Base-by-base conservation (phyloP, 2,329 filamentous ascomycete species). In the Beauveria bassiana region DNA sequence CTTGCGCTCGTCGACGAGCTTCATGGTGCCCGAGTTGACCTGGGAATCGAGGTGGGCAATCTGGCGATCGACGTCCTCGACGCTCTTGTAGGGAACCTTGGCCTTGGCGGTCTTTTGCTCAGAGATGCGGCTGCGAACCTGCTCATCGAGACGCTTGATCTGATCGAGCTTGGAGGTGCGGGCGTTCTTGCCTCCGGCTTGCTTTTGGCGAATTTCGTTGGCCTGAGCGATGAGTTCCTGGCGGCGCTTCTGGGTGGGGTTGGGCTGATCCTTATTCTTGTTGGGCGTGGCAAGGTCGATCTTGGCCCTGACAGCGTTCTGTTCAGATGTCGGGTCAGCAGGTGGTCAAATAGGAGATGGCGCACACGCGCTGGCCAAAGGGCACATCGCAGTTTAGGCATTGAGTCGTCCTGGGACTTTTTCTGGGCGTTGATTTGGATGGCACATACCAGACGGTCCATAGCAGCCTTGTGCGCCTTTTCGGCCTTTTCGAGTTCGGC, bases 1-100 rank as follows among this genome's bases (percentile, higher is more conserved):
- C 84, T 97, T 98, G 82, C 91, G 96, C 85, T 98, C 95, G 69
- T 99, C 95, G 12, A 98, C 95, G 57, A 99, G 81, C 79, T 93
- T 96, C 89, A 99, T 93, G 73, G 84, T 89, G 66, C 93, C 93
- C 42, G 86, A 84, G 74, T 96, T 90, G 68, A 98, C 92, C 73
- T 93, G 85, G 76, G 88, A 88, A 67, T 96, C 90, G 59, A 97
- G 86, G 58, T 81, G 81, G 63, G 85, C 83, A 69, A 98, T 95
- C 76, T 95, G 86, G 65, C 82, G 81, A 74, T 98, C 91, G 66
- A 99, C 79, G 65, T 98, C 95, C 62, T 96, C 93, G 60, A 86
- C 84, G 68, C 81, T 91, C 84, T 95, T 96, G 85, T 88, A 98
- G 59, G 86, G 80, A 64, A 96, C 83, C 74, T 91, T 90, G 76